A percentile compares a stretch with the other conserved stretches of the same genome.
These are phyloP conservation scores for Mucor velutinosus DNA, from an alignment of 371 early-diverging fungal genomes.

Conservation along the genomic window DNA sequence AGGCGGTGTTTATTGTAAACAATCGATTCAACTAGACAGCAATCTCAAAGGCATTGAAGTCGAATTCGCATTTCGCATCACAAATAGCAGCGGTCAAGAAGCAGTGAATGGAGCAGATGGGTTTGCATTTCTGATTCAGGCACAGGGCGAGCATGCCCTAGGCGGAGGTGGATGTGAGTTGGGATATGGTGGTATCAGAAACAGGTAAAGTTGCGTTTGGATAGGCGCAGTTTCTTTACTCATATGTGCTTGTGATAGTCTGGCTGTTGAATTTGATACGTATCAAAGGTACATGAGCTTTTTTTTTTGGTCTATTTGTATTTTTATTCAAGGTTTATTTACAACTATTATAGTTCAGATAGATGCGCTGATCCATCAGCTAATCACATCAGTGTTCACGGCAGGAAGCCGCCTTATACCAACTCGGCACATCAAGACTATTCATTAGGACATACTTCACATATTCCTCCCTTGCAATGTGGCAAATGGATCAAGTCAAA, in stretches of 20 bases:
- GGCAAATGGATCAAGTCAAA: slow-evolving; percentile 38
- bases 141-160: slow-evolving; percentile 20
- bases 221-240: neutral
- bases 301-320: neutral
- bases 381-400: slow-evolving; percentile 58
- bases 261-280: slow-evolving; percentile 63
- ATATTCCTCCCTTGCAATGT: slow-evolving; percentile 38
- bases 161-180: slow-evolving; percentile 52
- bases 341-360: slow-evolving; percentile 26
- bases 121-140: slow-evolving; percentile 46
- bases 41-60: slow-evolving; percentile 27
- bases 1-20: slow-evolving; percentile 25
- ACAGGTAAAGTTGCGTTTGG: slow-evolving; percentile 24
- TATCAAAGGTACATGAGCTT: slow-evolving; percentile 39
- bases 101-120: slow-evolving; percentile 46
- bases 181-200: slow-evolving; percentile 47
- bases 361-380: slow-evolving; percentile 52
- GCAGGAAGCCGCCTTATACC: slow-evolving; percentile 23
- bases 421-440: slow-evolving; percentile 52
- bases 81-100: slow-evolving; percentile 20
- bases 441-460: slow-evolving; percentile 45
- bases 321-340: neutral
- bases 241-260: slow-evolving; percentile 16
- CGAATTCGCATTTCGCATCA: slow-evolving; percentile 44
- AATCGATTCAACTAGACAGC: slow-evolving; percentile 11